These are phyloP conservation scores for Cerrena zonata DNA, from an alignment of 1,284 basidiomycete species.

Conservation along the genomic window DNA sequence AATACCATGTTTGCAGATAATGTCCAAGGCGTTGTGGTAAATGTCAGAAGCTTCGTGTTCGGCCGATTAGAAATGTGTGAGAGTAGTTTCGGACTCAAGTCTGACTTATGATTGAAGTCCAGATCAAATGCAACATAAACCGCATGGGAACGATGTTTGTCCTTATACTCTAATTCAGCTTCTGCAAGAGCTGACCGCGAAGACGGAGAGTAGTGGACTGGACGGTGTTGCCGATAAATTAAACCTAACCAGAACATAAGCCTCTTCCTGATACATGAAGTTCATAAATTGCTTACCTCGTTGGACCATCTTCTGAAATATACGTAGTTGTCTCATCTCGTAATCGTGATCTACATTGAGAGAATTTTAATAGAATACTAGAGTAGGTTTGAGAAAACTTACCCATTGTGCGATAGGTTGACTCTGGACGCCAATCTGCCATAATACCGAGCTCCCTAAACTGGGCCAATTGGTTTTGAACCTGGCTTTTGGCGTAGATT, in stretches of 20 bases:
- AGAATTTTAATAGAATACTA: too few relatives aligned
- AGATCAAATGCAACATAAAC: constrained; percentile 82
- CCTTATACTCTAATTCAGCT: constrained; percentile 88
- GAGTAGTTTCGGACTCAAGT: constrained; percentile 22
- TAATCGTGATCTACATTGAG: constrained; percentile 75
- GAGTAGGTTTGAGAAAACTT: too few relatives aligned
- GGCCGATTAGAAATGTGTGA: constrained; percentile 14
- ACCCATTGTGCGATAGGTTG: constrained; percentile 87
- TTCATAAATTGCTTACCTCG: constrained; percentile 49
- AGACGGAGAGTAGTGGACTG: constrained; percentile 94
- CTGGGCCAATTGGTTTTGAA: constrained; percentile 74
- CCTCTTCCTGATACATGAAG: too few relatives aligned
- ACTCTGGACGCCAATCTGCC: constrained; percentile 78
- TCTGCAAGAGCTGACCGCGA: constrained; percentile 92
- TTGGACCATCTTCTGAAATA: constrained; percentile 87
- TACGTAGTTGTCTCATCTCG: constrained; percentile 81
- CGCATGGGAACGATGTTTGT: constrained; percentile 82
- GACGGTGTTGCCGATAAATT: constrained; percentile 83
- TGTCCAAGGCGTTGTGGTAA: constrained; percentile 99
- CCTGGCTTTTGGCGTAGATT: constrained; percentile 70
- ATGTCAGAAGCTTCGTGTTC: constrained; percentile 69
- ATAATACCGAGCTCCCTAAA: constrained; percentile 85
- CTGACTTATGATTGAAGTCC: constrained; percentile 22
- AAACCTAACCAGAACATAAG: constrained; percentile 48
- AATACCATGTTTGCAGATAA: constrained; percentile 90